These are phyloP conservation scores for Hyaloscypha finlandica DNA, from an alignment of 495 filamentous ascomycete genomes.

Conservation along the genomic window DNA sequence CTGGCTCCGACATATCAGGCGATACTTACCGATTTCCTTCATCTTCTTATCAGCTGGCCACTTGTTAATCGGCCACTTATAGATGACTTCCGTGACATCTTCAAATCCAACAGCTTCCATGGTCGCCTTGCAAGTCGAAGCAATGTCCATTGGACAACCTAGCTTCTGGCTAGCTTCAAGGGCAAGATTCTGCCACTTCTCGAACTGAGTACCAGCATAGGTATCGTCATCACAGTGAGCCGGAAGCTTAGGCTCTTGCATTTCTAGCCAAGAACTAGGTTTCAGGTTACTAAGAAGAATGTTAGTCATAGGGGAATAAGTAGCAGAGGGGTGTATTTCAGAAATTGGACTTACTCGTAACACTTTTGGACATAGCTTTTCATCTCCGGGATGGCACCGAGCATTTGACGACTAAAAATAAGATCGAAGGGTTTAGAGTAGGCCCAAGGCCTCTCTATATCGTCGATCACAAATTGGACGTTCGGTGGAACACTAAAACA, in stretches of 20 bases:
- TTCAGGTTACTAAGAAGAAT: conserved; percentile 24
- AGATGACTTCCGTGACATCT: conserved; percentile 44
- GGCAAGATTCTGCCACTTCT: neutral
- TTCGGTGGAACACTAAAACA: conserved; percentile 28
- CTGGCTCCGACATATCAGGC: neutral
- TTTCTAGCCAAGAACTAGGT: conserved; percentile 44
- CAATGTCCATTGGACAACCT: conserved; percentile 27
- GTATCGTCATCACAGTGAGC: conserved; percentile 2
- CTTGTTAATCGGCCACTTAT: conserved; percentile 45
- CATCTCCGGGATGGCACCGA: neutral
- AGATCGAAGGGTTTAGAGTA: conserved; percentile 34
- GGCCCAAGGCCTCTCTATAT: conserved; percentile 35
- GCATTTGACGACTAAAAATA: conserved; percentile 28
- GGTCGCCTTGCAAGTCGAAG: conserved; percentile 30
- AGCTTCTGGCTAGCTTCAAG: conserved; percentile 28
- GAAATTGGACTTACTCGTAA: conserved; percentile 4
- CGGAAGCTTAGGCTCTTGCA: neutral
- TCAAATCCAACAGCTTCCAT: conserved; percentile 53
- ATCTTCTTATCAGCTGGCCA: conserved; percentile 49
- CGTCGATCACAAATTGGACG: conserved; percentile 36
- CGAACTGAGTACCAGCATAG: neutral
- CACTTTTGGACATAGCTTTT: conserved; percentile 5
- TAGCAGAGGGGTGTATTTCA: neutral
- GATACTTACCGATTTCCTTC: conserved; percentile 6
- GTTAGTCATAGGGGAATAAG: neutral